Conservation (phyloP, 179 eudicot species). For the Actinidia chinensis region DNA sequence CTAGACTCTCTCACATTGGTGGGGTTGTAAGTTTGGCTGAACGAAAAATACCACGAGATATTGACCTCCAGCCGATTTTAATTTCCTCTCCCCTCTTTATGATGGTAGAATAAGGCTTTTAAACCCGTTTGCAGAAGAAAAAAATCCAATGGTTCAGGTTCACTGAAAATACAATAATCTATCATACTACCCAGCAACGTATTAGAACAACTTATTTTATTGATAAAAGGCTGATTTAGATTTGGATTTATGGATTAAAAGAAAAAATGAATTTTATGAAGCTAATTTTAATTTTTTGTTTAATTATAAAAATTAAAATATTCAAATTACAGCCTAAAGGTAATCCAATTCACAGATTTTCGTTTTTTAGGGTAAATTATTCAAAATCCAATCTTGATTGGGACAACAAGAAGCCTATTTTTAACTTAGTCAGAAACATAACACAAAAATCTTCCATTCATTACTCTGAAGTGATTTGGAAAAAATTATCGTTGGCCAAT, state of each 20-base stretch:
- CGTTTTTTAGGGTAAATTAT: too few relatives aligned
- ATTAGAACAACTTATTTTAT: background rate
- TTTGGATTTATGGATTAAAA: too few relatives aligned
- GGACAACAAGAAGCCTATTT: too few relatives aligned
- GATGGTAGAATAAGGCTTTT: conserved; percentile 85
- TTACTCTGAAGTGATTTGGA: background rate
- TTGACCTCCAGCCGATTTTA: conserved; percentile 85
- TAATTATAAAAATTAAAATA: too few relatives aligned
- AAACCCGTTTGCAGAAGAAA: conserved; percentile 63
- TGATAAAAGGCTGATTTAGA: background rate
- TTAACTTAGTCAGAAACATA: background rate
- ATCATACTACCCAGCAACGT: background rate
- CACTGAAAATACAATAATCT: background rate
- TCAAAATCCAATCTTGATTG: too few relatives aligned
- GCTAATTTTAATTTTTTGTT: too few relatives aligned
- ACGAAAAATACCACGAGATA: conserved; percentile 64
- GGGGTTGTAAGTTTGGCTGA: background rate
- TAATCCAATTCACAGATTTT: too few relatives aligned
- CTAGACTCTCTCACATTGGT: background rate
- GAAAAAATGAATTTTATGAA: too few relatives aligned
- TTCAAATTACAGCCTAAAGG: too few relatives aligned
- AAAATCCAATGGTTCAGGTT: background rate
- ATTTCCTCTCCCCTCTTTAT: conserved; percentile 91
- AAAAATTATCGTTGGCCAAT: background rate
- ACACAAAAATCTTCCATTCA: background rate